These are phyloP conservation scores for Casaregolazyma lundiana DNA, from an alignment of 1,139 yeast species.

Conservation along the genomic window DNA sequence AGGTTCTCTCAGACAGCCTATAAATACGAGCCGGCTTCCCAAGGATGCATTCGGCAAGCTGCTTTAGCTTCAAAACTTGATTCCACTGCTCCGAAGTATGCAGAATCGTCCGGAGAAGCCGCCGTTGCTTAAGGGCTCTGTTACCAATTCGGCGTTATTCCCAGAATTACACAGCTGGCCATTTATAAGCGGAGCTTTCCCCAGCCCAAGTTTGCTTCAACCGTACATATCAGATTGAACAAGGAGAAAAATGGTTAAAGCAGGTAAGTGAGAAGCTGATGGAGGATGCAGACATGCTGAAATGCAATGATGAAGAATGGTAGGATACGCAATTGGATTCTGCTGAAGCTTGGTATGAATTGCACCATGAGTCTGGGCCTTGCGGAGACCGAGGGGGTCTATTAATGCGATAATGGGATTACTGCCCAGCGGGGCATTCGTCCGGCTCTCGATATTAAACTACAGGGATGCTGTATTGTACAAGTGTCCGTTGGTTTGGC, in stretches of 20 bases:
- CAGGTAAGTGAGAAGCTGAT: slow-evolving; percentile 31
- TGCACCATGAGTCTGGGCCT: no score
- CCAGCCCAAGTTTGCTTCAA: background rate
- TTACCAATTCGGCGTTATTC: background rate
- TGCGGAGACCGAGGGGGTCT: no score
- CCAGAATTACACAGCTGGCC: background rate
- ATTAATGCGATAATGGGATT: no score
- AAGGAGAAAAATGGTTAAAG: slow-evolving; percentile 30
- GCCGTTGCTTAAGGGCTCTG: background rate
- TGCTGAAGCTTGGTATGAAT: no score
- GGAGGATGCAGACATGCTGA: background rate
- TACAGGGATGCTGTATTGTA: no score
- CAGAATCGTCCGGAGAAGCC: background rate
- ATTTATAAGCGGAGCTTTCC: slow-evolving; percentile 1
- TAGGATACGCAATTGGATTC: no score
- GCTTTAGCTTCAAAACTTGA: no score
- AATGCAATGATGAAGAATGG: background rate
- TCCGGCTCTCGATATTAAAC: no score
- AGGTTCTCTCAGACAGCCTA: background rate
- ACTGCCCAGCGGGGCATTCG: no score
- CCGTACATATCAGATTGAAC: background rate
- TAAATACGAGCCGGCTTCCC: background rate
- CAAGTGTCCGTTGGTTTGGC: no score
- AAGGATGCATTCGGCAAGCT: background rate
- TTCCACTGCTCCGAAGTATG: no score